A percentile compares a stretch with the other conserved stretches of the same genome.
Conservation (phyloP, 495 filamentous ascomycete genomes). For the Penicillium coffeae region DNA sequence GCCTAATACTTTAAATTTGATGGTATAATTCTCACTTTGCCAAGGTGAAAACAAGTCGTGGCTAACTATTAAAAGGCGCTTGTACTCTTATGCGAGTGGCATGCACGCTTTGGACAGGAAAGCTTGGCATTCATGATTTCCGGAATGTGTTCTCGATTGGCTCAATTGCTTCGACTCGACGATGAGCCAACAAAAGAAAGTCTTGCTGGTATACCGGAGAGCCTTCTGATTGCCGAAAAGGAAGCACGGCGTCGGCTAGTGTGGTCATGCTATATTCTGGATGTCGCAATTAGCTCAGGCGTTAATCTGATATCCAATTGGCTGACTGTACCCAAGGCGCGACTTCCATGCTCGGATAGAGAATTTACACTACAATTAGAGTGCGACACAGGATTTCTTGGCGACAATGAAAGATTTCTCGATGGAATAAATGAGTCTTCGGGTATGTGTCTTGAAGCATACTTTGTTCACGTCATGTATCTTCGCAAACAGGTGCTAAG, state of each 20-base stretch:
- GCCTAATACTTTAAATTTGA: too few relatives aligned
- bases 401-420: not conserved
- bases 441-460: constrained; percentile 1
- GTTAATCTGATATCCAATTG: constrained; percentile 1
- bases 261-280: not conserved
- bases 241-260: not conserved
- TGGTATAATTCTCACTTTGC: too few relatives aligned
- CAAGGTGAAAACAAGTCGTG: too few relatives aligned
- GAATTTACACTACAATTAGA: constrained; percentile 1
- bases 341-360: not conserved
- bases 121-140: not conserved
- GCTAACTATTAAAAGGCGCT: constrained; percentile 1
- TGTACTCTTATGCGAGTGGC: constrained; percentile 2
- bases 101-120: not conserved
- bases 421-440: not conserved
- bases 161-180: constrained; percentile 1
- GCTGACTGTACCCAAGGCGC: not conserved
- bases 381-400: not conserved
- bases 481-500: not conserved
- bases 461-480: not conserved
- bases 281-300: constrained; percentile 2
- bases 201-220: not conserved
- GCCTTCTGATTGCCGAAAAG: not conserved
- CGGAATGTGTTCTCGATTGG: not conserved
- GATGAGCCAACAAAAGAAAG: not conserved